Conservation (phyloP, 257 asterid species). For the Solanum corneliomulleri region DNA sequence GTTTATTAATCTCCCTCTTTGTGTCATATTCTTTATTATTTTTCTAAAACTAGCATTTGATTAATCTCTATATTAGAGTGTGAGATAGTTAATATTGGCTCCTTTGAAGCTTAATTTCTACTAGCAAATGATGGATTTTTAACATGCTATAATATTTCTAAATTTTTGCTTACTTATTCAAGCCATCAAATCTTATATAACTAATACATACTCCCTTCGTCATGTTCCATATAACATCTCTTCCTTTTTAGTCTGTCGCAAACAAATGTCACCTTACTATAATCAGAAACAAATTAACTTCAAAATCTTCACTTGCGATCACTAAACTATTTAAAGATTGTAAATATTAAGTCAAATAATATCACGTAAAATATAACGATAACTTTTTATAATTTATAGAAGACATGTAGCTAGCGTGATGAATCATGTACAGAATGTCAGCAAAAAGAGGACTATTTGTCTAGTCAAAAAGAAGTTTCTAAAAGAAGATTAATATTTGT, state of each 20-base stretch:
- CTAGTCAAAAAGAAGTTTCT: slow-evolving; percentile 22
- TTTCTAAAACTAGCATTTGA: not conserved
- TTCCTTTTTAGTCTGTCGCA: too few species aligned
- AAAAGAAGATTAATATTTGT: not conserved
- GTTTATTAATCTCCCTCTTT: not conserved
- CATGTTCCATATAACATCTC: not conserved
- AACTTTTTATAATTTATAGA: not conserved
- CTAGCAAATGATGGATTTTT: not conserved
- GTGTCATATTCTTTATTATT: not conserved
- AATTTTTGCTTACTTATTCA: not conserved
- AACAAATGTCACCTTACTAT: not conserved
- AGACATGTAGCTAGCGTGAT: not conserved
- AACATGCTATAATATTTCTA: not conserved
- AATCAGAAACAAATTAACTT: too few species aligned
- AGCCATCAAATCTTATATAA: not conserved
- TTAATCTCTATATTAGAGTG: slow-evolving; percentile 6
- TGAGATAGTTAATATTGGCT: slow-evolving; percentile 24
- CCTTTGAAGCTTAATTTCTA: slow-evolving; percentile 6
- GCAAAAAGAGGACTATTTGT: slow-evolving; percentile 26
- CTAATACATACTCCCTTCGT: not conserved
- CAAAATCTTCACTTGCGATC: not conserved
- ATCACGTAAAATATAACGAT: not conserved
- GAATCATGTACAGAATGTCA: slow-evolving; percentile 45
- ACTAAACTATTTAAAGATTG: too few species aligned
- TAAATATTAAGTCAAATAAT: not conserved